phyloP scores from a whole-genome alignment of 1,284 basidiomycete species.

The Ceratobasidium sp. region DNA sequence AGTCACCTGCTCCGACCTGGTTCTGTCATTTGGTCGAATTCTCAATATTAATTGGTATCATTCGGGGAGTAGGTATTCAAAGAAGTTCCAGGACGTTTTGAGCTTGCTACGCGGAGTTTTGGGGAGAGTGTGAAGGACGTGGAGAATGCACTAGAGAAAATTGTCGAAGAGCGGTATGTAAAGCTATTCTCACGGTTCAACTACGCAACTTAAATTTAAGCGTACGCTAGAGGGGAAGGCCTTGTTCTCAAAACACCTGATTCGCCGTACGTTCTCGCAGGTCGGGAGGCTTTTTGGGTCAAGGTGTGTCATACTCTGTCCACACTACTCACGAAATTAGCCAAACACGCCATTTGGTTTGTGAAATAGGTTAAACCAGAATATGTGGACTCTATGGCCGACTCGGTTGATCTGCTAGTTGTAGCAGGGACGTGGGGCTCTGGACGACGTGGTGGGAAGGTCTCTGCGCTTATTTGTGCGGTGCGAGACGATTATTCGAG shows the following conservation, averaged over 20 bases:
- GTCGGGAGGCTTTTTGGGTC: slow-evolving; percentile 90
- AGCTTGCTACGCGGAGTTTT: slow-evolving; percentile 77
- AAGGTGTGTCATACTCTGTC: slow-evolving; percentile 66
- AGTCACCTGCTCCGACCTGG: neutral
- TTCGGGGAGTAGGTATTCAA: slow-evolving; percentile 63
- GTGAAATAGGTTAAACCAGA: slow-evolving; percentile 84
- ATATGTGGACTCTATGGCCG: slow-evolving; percentile 92
- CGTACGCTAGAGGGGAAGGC: slow-evolving; percentile 79
- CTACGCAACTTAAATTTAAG: slow-evolving; percentile 6
- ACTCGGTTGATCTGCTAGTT: slow-evolving; percentile 90
- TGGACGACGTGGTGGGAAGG: slow-evolving; percentile 80
- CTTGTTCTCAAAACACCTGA: slow-evolving; percentile 89
- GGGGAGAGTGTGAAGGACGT: slow-evolving; percentile 87
- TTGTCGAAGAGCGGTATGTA: slow-evolving; percentile 73
- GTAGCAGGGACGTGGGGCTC: slow-evolving; percentile 86
- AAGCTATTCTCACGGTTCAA: neutral
- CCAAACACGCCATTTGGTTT: neutral
- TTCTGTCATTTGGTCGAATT: no score
- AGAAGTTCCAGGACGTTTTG: slow-evolving; percentile 80
- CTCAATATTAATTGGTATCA: neutral
- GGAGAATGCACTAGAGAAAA: slow-evolving; percentile 78
- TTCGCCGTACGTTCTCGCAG: slow-evolving; percentile 85
- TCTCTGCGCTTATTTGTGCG: slow-evolving; percentile 82
- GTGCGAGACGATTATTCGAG: slow-evolving; percentile 75
- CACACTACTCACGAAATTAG: neutral